A percentile compares a stretch with the other conserved stretches of the same genome.
Evolutionary conservation across 441 rosid species (phyloP).

Genomic region (Adansonia grandidieri): DNA sequence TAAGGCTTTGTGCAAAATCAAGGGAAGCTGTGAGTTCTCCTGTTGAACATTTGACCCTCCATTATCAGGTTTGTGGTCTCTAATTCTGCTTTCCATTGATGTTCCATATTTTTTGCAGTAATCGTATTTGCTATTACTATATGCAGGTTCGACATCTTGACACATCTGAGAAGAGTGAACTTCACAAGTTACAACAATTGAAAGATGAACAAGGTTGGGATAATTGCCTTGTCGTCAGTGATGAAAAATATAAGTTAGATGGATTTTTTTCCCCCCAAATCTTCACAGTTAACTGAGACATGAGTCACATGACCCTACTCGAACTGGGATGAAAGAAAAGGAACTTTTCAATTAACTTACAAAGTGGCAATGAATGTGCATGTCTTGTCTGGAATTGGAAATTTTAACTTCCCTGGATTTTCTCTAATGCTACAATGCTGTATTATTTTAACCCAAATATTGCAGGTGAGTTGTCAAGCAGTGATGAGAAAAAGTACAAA

Average conservation of each 20-base stretch:
- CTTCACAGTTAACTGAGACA: not conserved
- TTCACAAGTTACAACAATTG: constrained; percentile 94
- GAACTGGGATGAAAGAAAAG: not conserved
- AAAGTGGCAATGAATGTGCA: constrained; percentile 8
- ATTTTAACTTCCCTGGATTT: not conserved
- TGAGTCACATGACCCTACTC: constrained; percentile 1
- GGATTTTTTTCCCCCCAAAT: not conserved
- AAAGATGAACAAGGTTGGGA: constrained; percentile 97
- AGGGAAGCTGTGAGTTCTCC: constrained; percentile 99
- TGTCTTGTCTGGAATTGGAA: constrained; percentile 7
- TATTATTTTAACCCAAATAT: constrained; percentile 10
- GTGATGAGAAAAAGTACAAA: constrained; percentile 99
- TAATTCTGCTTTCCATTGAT: constrained; percentile 19
- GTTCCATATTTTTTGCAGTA: constrained; percentile 5
- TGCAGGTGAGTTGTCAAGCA: constrained; percentile 93
- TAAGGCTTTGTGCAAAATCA: constrained; percentile 98
- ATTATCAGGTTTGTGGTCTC: constrained; percentile 79
- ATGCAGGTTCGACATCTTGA: constrained; percentile 96
- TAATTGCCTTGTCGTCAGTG: not conserved
- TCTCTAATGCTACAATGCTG: constrained; percentile 3
- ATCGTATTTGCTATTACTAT: constrained; percentile 30
- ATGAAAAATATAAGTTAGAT: not conserved
- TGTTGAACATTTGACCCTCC: constrained; percentile 98
- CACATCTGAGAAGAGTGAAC: constrained; percentile 98
- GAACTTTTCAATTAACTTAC: constrained; percentile 11